Conservation (phyloP, 495 filamentous ascomycete genomes). For the Chaetomium fimeti region DNA sequence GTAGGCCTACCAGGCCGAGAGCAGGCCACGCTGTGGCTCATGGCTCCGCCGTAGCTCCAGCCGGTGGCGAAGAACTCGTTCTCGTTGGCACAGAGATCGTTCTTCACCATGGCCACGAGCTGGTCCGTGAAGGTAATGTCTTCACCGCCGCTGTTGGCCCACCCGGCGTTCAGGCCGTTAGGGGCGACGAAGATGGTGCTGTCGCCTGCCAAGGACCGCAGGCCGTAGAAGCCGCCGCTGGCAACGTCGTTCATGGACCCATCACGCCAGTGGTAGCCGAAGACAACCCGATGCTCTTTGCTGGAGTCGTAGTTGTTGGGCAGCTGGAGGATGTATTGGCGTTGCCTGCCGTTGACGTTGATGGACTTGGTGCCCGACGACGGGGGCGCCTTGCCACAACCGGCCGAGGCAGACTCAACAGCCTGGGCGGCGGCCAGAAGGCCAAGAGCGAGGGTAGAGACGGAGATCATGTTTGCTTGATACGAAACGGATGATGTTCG, state of each 20-base stretch:
- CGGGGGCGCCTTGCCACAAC: slow-evolving; percentile 43
- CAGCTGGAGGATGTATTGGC: slow-evolving; percentile 42
- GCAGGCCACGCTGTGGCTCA: slow-evolving; percentile 50
- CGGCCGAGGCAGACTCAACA: slow-evolving; percentile 31
- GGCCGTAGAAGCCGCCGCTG: slow-evolving; percentile 36
- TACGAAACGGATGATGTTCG: slow-evolving; percentile 1
- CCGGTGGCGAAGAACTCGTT: slow-evolving; percentile 46
- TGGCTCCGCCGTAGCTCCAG: slow-evolving; percentile 50
- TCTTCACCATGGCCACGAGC: slow-evolving; percentile 38
- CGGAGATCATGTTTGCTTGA: slow-evolving; percentile 5
- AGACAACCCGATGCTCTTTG: slow-evolving; percentile 41
- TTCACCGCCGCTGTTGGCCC: slow-evolving; percentile 46
- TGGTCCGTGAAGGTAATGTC: slow-evolving; percentile 45
- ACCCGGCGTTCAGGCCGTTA: slow-evolving; percentile 46
- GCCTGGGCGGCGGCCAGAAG: slow-evolving; percentile 15
- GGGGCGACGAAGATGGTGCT: slow-evolving; percentile 48
- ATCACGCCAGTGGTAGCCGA: slow-evolving; percentile 44
- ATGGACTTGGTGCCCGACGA: slow-evolving; percentile 36
- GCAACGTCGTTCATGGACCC: slow-evolving; percentile 40
- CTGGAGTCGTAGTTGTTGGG: slow-evolving; percentile 45
- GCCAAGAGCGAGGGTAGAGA: slow-evolving; percentile 12
- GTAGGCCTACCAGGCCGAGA: slow-evolving; percentile 34
- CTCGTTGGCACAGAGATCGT: slow-evolving; percentile 47
- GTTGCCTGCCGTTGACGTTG: slow-evolving; percentile 31
- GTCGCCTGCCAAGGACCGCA: slow-evolving; percentile 39